phyloP scores from a whole-genome alignment of 805 yeast genomes.

The Kuraishia piskuri region DNA sequence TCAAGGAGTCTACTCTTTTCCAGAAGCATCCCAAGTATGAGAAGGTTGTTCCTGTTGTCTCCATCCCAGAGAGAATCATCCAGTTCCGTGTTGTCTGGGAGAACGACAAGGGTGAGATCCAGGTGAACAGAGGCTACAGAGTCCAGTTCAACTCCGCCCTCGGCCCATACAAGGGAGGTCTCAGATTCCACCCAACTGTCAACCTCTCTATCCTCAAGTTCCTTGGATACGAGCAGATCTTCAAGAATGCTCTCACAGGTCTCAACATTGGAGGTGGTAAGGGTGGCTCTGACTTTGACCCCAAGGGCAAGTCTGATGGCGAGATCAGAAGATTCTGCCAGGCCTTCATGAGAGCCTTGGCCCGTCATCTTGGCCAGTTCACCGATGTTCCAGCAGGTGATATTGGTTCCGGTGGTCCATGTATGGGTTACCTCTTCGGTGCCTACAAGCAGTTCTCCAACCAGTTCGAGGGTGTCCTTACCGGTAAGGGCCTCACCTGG shows the following conservation, averaged over 20 bases:
- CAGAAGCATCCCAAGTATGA: conserved; percentile 83
- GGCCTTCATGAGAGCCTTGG: conserved; percentile 91
- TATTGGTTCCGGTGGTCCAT: conserved; percentile 97
- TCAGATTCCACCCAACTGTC: conserved; percentile 95
- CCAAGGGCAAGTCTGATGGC: conserved; percentile 85
- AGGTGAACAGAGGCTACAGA: conserved; percentile 96
- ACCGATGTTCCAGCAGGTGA: conserved; percentile 99
- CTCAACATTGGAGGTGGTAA: conserved; percentile 98
- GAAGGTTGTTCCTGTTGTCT: conserved; percentile 80
- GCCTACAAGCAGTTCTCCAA: conserved; percentile 89
- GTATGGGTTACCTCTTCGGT: conserved; percentile 91
- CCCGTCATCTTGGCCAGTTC: conserved; percentile 93
- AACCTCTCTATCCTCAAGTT: conserved; percentile 92
- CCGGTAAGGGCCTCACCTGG: conserved; percentile 97
- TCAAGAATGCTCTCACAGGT: conserved; percentile 97
- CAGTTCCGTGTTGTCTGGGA: conserved; percentile 99
- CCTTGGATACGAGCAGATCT: conserved; percentile 96
- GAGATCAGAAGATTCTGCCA: conserved; percentile 97
- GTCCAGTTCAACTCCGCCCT: conserved; percentile 97
- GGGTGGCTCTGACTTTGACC: conserved; percentile 98
- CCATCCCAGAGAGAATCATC: conserved; percentile 92
- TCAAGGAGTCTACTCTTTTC: conserved; percentile 88
- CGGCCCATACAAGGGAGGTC: conserved; percentile 99
- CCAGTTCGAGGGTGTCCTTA: conserved; percentile 93
- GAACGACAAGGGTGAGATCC: conserved; percentile 84